Conservation (phyloP, 352 stramenopile species). For the Globisporangium takayamanum region DNA sequence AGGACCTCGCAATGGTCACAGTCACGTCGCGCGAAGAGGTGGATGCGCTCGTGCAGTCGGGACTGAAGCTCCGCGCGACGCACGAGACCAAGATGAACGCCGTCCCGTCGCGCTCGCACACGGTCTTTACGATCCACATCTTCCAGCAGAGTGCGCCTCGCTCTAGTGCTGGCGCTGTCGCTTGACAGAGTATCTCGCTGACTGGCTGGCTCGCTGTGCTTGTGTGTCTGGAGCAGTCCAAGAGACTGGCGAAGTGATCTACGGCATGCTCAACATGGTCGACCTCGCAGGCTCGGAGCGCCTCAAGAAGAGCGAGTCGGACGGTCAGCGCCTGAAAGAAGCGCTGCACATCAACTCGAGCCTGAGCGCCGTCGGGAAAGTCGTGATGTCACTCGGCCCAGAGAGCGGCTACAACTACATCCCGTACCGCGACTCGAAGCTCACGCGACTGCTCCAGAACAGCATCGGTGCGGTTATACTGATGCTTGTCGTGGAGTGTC, state of each 20-base stretch:
- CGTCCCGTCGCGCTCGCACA: slow-evolving; percentile 83
- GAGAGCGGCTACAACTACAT: slow-evolving; percentile 88
- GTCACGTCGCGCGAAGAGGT: slow-evolving; percentile 85
- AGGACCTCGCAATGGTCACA: slow-evolving; percentile 88
- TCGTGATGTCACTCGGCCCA: slow-evolving; percentile 82
- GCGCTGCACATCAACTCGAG: slow-evolving; percentile 85
- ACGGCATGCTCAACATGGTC: slow-evolving; percentile 82
- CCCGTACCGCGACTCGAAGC: slow-evolving; percentile 80
- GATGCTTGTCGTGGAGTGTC: background rate
- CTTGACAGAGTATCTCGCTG: background rate
- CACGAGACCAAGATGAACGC: slow-evolving; percentile 92
- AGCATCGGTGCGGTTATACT: slow-evolving; percentile 47
- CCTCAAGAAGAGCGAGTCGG: slow-evolving; percentile 84
- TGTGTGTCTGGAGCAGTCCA: slow-evolving; percentile 20
- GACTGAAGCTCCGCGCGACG: slow-evolving; percentile 83
- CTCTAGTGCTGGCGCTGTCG: background rate
- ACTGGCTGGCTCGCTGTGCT: background rate
- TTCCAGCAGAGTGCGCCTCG: slow-evolving; percentile 51
- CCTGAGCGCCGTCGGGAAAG: slow-evolving; percentile 77
- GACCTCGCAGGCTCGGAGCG: slow-evolving; percentile 79
- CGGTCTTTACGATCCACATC: slow-evolving; percentile 83
- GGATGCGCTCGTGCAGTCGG: slow-evolving; percentile 78
- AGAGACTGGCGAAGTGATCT: slow-evolving; percentile 74
- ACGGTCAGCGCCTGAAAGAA: slow-evolving; percentile 79
- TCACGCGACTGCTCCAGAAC: slow-evolving; percentile 78